Percentiles rank a stretch among this genome's conserved stretches.
phyloP scores from a whole-genome alignment of 192 early-diverging fungal species.

The Gigaspora rosea region DNA sequence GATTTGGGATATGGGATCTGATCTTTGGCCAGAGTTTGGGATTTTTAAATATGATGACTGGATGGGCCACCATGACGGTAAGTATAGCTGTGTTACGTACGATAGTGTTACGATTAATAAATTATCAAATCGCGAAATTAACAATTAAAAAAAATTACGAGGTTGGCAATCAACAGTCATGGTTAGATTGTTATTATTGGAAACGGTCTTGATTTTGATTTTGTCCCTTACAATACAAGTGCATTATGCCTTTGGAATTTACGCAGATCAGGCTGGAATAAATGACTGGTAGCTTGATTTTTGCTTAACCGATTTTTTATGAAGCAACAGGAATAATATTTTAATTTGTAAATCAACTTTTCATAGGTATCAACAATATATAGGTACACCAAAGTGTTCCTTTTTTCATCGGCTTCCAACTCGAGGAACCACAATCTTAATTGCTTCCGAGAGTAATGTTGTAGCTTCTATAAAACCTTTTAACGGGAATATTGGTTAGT shows the following conservation, averaged over 20 bases:
- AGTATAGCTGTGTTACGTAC: no score
- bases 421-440: slow-evolving; percentile 45
- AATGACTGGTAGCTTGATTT: slow-evolving; percentile 50
- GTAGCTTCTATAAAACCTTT: slow-evolving; percentile 68
- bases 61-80: no score
- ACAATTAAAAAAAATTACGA: no score
- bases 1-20: no score
- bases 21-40: no score
- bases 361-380: slow-evolving; percentile 56
- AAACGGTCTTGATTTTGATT: slow-evolving; percentile 26
- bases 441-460: slow-evolving; percentile 75
- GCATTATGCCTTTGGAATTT: neutral
- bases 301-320: neutral
- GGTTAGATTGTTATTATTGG: no score
- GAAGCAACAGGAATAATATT: neutral
- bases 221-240: neutral
- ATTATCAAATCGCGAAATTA: no score
- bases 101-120: no score
- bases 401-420: slow-evolving; percentile 33
- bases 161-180: no score
- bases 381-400: slow-evolving; percentile 48
- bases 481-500: slow-evolving; percentile 68
- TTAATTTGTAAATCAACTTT: slow-evolving; percentile 3
- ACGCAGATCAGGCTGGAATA: slow-evolving; percentile 51
- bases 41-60: no score